These are phyloP conservation scores for Fusarium sp. DNA, from an alignment of 2,329 filamentous ascomycete genomes.

Conservation along the genomic window DNA sequence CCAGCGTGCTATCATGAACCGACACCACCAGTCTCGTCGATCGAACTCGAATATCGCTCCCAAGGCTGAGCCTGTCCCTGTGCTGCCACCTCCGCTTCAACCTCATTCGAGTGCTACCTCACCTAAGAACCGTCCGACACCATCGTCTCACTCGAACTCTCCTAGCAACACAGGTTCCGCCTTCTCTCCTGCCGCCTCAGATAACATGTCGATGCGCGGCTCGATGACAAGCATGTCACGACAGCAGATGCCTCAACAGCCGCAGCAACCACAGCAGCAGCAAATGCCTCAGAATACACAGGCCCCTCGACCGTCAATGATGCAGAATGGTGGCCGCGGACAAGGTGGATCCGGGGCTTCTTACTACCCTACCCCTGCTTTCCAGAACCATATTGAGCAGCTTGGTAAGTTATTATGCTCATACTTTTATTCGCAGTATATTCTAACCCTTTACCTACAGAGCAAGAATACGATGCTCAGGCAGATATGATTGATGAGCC, in stretches of 20 bases:
- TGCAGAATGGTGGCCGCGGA: conserved; percentile 53
- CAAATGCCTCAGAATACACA: conserved; percentile 45
- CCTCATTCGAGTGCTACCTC: conserved; percentile 68
- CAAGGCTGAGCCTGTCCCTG: conserved; percentile 70
- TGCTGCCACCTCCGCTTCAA: conserved; percentile 60
- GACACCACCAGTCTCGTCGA: conserved; percentile 79
- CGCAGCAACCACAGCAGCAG: conserved; percentile 36
- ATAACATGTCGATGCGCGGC: conserved; percentile 60
- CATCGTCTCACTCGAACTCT: conserved; percentile 77
- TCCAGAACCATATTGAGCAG: conserved; percentile 95
- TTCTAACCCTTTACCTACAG: conserved; percentile 77
- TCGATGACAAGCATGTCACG: conserved; percentile 50
- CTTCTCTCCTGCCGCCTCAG: conserved; percentile 59
- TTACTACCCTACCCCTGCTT: conserved; percentile 84
- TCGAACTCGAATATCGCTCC: conserved; percentile 80
- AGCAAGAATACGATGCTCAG: conserved; percentile 96
- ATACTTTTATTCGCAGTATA: conserved; percentile 66
- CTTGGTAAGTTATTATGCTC: conserved; percentile 75
- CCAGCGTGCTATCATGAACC: conserved; percentile 83
- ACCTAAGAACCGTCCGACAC: conserved; percentile 82
- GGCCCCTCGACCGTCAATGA: conserved; percentile 49
- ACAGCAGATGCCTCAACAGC: conserved; percentile 50
- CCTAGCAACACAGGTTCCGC: conserved; percentile 62
- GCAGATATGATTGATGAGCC: conserved; percentile 88
- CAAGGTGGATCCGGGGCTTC: conserved; percentile 57